Evolutionary conservation across 345 rosid genomes (phyloP), one percentile per base, ranked within the genome.

Genomic region (Limnanthes douglasii): DNA sequence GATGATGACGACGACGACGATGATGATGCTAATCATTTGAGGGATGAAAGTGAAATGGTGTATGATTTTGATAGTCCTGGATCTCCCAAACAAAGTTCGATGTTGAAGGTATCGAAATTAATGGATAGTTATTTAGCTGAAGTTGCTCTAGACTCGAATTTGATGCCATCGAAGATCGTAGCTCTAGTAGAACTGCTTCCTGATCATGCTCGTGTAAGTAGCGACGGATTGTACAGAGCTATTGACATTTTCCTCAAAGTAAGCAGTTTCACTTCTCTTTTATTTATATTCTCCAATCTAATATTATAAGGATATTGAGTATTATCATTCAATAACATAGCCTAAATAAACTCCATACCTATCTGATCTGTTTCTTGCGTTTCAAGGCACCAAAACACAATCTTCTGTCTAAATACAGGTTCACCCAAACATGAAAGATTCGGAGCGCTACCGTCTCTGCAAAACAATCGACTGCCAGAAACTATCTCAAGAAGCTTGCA

Each of bases 71-170:
- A 90, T 46, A 75, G 80, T 47, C 95, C 85, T 1, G 86, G 88
- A 26, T 90, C 98, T 23, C 94, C 98, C 4, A 84, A 80, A 54
- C 95, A 90, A 45, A 84, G 95, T 43, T 77, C 98, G 3, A 80
- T 90, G 43, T 62, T 90, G 21, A 84, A 80, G 62, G 96, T 84
- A n/a, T 84, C 98, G 7, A 90, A 90, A 52, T 51, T 84, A 56
- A 39, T 90, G 45, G 98, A 90, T 47, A 78, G 59, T 39, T 90
- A 59, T 68, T 74, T 84, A 0, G 75, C 98, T n/a, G 98, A 90
- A 65, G 72, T 90, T 45, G 98, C 94, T 5, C 55, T 90, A 4
- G 98, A 90, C 46, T 25, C 78, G 4, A 84, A 77, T 50, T 59
- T 80, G 46, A 51, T 54, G 53, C 82, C 86, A 1, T 68, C 85